Base-by-base conservation (phyloP, 164 flowering plant species). In the Echeveria elegans region DNA sequence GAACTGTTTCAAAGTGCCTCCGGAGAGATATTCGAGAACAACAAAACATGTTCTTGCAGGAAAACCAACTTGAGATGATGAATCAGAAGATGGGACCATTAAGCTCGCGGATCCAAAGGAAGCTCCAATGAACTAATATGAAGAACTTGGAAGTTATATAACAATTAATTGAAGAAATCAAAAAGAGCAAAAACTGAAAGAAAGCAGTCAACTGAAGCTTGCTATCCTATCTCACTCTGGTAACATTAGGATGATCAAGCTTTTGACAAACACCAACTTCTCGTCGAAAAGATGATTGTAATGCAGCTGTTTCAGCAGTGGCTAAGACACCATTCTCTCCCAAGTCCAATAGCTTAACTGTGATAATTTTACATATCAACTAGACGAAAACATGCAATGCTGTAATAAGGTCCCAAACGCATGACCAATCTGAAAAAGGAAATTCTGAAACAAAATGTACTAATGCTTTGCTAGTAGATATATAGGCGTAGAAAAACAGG, bases 251-350 rank as follows among this genome's bases (percentile, higher is more conserved):
- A 76, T 93, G 94, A 77, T 93, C 88, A 74, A 93, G 98, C 73
- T 87, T 90, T 63, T 93, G 87, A 97, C 98, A 93, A 50, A 93
- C 97, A 74, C 91, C 90, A 77, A 93, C 96, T 75, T 93, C 98
- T 79, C 87, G 88, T 62, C 70, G 79, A 82, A 93, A 93, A 41
- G 96, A 80, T 71, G 86, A 77, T 65, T 91, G 82, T 47, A 88
- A 79, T 67, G 85, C 80, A 72, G 91, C 86, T 72, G 82, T 83
- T 81, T 93, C 92, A 69, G 92, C 80, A 66, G 76, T 65, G 19
- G 88, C 85, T 68, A 88, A 81, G 34, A 80, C 63, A 64, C 91
- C 93, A 72, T 93, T 96, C 72, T 89, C 98, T 19, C 98, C 98
- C 97, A 97, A 93, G 56, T 93, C 97, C 82, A 93, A 74, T 52